Conservation (phyloP, 2,329 filamentous ascomycete genomes). For the Sporothrix protearum region DNA sequence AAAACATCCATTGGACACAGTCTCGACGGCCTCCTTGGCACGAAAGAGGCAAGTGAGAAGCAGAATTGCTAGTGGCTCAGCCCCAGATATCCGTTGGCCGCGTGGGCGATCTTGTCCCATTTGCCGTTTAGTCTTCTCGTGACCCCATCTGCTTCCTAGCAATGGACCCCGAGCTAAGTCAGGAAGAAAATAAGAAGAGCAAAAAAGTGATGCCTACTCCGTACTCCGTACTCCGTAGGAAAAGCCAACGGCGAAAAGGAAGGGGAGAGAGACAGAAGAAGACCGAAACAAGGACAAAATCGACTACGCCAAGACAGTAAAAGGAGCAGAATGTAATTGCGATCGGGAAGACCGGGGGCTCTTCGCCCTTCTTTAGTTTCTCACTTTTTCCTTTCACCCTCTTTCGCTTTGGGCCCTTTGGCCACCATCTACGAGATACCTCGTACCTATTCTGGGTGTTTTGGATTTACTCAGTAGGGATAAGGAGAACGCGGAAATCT, state of each 20-base stretch:
- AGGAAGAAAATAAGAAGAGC: neutral
- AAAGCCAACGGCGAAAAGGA: neutral
- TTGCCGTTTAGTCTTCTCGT: neutral
- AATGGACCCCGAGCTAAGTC: neutral
- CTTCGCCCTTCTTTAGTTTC: neutral
- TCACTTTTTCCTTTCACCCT: neutral
- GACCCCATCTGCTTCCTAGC: neutral
- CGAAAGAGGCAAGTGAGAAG: neutral
- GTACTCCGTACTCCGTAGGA: no score
- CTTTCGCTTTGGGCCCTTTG: neutral
- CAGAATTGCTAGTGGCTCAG: neutral
- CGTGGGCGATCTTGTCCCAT: constrained; percentile 1
- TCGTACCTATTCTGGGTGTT: no score
- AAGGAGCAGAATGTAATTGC: neutral
- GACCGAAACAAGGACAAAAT: neutral
- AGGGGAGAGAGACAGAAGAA: neutral
- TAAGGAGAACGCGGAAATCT: neutral
- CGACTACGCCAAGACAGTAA: neutral
- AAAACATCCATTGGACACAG: neutral
- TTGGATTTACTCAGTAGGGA: neutral
- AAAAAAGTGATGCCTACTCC: neutral
- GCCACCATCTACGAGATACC: no score
- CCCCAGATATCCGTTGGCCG: neutral
- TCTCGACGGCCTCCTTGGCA: neutral
- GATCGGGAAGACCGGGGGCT: neutral